Percentiles rank a stretch among this genome's conserved stretches.
Evolutionary conservation across 1,139 yeast genomes (phyloP).

Genomic region (Debaryomyces udenii): DNA sequence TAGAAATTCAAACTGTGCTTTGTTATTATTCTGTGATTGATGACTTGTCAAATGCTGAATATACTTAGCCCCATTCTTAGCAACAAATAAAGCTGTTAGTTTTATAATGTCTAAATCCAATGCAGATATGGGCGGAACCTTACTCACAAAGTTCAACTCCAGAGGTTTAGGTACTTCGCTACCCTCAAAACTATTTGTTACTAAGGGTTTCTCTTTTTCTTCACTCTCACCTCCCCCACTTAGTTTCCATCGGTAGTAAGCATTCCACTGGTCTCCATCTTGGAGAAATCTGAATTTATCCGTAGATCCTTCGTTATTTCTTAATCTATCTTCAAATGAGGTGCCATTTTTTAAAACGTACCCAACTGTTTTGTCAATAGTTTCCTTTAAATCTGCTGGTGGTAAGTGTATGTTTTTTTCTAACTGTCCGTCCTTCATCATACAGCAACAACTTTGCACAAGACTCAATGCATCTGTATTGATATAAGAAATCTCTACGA

Average conservation of each 20-base stretch:
- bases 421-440: constrained; percentile 3
- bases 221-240: constrained; percentile 3
- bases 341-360: constrained; percentile 72
- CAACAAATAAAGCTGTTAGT: constrained; percentile 70
- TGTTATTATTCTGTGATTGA: constrained; percentile 38
- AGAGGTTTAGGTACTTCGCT: constrained; percentile 10
- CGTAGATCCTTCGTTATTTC: constrained; percentile 40
- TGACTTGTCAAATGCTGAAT: constrained; percentile 39
- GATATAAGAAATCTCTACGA: too few species aligned
- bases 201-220: constrained; percentile 1
- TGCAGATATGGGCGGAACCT: constrained; percentile 59
- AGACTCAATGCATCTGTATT: too few species aligned
- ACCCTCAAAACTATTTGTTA: neutral
- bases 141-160: constrained; percentile 47
- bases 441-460: neutral
- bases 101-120: constrained; percentile 72
- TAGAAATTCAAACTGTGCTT: constrained; percentile 71
- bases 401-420: constrained; percentile 56
- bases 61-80: constrained; percentile 55
- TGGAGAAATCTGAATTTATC: constrained; percentile 66
- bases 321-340: constrained; percentile 63
- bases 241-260: constrained; percentile 54
- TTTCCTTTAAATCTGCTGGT: constrained; percentile 56
- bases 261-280: constrained; percentile 55
- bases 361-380: constrained; percentile 72